Percentiles rank a stretch among this genome's conserved stretches.
Conservation (phyloP, 139 green algal genomes). For the Chlorokybus atmophyticus region DNA sequence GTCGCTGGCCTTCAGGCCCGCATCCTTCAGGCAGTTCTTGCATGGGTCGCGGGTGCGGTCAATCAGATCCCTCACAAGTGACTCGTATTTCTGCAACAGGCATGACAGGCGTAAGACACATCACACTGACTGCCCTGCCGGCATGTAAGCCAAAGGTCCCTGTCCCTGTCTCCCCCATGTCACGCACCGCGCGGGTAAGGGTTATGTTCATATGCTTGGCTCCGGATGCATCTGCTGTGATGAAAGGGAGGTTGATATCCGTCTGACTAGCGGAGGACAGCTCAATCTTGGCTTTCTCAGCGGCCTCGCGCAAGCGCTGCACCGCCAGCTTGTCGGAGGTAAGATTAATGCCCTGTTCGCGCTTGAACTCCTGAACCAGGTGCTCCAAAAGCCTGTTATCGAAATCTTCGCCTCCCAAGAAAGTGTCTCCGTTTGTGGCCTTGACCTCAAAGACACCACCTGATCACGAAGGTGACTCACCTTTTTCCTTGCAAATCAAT, state of each 20-base stretch:
- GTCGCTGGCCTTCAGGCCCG: constrained; percentile 66
- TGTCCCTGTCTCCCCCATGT: no score
- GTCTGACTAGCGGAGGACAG: constrained; percentile 69
- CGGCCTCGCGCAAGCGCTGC: constrained; percentile 82
- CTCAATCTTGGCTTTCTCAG: constrained; percentile 96
- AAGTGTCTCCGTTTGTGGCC: constrained; percentile 98
- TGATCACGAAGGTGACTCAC: no score
- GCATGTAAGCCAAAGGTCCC: no score
- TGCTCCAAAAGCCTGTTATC: constrained; percentile 73
- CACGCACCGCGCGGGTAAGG: constrained; percentile 54
- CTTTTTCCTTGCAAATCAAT: no score
- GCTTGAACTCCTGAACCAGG: constrained; percentile 62
- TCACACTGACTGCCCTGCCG: no score
- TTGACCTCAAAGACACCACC: constrained; percentile 55
- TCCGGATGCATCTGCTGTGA: constrained; percentile 84
- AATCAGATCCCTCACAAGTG: constrained; percentile 65
- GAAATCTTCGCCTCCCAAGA: constrained; percentile 97
- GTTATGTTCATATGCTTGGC: constrained; percentile 71
- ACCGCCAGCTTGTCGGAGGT: constrained; percentile 83
- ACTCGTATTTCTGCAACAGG: constrained; percentile 64
- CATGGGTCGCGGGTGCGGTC: constrained; percentile 85
- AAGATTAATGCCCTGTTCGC: constrained; percentile 87
- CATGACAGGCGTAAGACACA: no score
- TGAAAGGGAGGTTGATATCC: constrained; percentile 99
- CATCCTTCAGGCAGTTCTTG: constrained; percentile 64